phyloP scores from a whole-genome alignment of 2,329 filamentous ascomycete species.

The Pseudogymnoascus sp. region DNA sequence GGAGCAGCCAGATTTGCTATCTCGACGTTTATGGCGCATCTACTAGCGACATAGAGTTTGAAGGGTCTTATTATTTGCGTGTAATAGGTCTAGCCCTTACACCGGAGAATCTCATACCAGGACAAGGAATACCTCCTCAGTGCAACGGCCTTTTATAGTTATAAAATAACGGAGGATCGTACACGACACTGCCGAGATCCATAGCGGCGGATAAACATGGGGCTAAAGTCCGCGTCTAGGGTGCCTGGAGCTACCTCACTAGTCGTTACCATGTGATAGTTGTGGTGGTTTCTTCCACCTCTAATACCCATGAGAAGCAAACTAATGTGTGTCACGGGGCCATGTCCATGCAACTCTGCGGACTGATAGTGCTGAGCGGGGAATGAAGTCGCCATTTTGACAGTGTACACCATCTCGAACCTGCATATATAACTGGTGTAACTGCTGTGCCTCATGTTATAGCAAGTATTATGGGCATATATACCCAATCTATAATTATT shows the following conservation, averaged over 20 bases:
- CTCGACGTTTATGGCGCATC: too few relatives aligned
- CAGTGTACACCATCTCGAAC: constrained; percentile 10
- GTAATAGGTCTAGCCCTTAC: too few relatives aligned
- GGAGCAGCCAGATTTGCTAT: too few relatives aligned
- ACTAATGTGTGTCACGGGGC: not conserved
- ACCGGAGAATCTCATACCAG: not conserved
- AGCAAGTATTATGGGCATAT: not conserved
- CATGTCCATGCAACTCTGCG: not conserved
- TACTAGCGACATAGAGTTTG: too few relatives aligned
- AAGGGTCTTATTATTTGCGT: too few relatives aligned
- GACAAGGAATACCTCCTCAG: not conserved
- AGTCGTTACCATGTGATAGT: not conserved
- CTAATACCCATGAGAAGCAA: not conserved
- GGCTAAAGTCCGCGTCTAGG: not conserved
- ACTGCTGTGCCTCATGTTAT: not conserved
- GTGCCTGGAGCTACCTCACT: not conserved
- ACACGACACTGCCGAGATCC: not conserved
- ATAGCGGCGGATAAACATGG: not conserved
- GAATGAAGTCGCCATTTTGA: constrained; percentile 1
- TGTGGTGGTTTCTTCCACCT: constrained; percentile 12
- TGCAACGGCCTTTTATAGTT: not conserved
- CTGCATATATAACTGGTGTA: not conserved
- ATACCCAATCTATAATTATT: constrained; percentile 15
- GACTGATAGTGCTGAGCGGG: not conserved
- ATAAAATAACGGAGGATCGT: not conserved